Percentiles rank a stretch among this genome's conserved stretches.
Evolutionary conservation across 352 stramenopile genomes (phyloP).

Genomic region (Pythium folliculosum): DNA sequence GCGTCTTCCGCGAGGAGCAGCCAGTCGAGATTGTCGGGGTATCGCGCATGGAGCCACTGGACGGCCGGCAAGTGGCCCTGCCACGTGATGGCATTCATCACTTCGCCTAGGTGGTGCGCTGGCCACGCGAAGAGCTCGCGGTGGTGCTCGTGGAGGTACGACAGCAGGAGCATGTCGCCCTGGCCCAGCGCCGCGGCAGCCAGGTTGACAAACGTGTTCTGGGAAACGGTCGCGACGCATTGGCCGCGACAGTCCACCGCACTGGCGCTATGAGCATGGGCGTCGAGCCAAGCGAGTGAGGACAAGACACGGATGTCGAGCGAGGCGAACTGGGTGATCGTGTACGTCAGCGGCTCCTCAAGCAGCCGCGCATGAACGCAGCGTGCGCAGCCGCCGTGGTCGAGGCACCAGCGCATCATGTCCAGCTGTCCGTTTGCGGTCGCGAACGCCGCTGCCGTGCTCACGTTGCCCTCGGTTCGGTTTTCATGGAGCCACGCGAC

Average conservation of each 20-base stretch:
- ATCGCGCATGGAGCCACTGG: no score
- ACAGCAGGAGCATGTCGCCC: neutral
- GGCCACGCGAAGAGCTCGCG: neutral
- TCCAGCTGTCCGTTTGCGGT: constrained; percentile 44
- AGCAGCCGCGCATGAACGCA: neutral
- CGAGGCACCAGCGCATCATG: neutral
- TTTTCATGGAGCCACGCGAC: neutral
- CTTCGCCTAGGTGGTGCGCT: no score
- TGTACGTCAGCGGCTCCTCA: neutral
- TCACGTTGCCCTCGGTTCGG: constrained; percentile 25
- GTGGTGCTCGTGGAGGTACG: neutral
- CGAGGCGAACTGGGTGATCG: neutral
- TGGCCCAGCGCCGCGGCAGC: neutral
- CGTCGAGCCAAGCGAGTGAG: no score
- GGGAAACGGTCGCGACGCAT: neutral
- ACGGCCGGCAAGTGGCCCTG: no score
- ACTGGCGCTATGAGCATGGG: neutral
- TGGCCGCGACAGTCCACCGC: neutral
- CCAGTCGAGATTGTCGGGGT: no score
- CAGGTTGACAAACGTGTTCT: neutral
- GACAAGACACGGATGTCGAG: no score
- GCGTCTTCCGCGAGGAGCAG: no score
- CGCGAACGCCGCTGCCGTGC: constrained; percentile 41
- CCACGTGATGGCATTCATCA: no score
- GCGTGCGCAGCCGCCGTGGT: neutral